Evolutionary conservation across 179 eudicot genomes (phyloP).

Genomic region (Nepenthes alata): DNA sequence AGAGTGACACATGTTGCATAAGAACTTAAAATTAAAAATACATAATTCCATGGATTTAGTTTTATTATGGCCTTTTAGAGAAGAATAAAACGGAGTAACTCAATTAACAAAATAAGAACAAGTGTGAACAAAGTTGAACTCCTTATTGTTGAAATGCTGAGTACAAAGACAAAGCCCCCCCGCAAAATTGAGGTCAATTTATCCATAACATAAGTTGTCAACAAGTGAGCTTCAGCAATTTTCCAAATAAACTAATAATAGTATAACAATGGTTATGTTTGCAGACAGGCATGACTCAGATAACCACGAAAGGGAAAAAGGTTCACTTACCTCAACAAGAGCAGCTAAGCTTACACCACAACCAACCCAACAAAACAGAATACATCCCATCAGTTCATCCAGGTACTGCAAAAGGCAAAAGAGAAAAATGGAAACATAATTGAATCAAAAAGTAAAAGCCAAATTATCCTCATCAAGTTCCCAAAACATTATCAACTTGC

Average conservation of each 20-base stretch:
- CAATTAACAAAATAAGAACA: too few relatives aligned
- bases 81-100: too few relatives aligned
- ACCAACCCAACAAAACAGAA: conserved; percentile 75
- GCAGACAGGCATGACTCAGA: not conserved
- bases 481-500: not conserved
- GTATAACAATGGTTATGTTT: not conserved
- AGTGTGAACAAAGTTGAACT: too few relatives aligned
- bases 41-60: too few relatives aligned
- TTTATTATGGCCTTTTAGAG: too few relatives aligned
- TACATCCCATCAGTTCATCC: conserved; percentile 75
- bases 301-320: not conserved
- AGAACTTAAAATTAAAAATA: too few relatives aligned
- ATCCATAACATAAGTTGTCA: not conserved
- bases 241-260: too few relatives aligned
- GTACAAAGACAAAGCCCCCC: too few relatives aligned
- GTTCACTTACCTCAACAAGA: conserved; percentile 69
- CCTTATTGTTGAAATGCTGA: too few relatives aligned
- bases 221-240: not conserved
- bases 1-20: too few relatives aligned
- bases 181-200: not conserved
- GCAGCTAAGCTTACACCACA: conserved; percentile 77
- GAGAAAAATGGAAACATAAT: not conserved
- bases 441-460: conserved; percentile 3
- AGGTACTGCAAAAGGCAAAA: conserved; percentile 43
- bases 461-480: not conserved